A percentile compares a stretch with the other conserved stretches of the same genome.
Evolutionary conservation across 2,329 filamentous ascomycete genomes (phyloP).

Genomic region (Paracoccidioides brasiliensis): DNA sequence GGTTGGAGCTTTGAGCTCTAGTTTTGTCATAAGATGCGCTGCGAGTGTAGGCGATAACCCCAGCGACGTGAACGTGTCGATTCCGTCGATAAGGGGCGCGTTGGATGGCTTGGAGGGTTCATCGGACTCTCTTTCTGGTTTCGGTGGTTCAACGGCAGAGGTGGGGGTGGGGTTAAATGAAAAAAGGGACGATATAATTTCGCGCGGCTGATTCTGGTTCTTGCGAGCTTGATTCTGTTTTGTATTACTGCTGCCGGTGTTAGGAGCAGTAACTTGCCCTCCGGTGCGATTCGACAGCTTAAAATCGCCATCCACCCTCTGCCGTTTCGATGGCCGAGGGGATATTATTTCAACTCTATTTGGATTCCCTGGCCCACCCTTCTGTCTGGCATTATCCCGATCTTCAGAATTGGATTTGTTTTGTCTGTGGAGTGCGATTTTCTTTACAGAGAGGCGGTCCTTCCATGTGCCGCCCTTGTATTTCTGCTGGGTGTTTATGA

Average conservation of each 20-base stretch:
- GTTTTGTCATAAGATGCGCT: conserved; percentile 68
- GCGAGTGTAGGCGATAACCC: conserved; percentile 72
- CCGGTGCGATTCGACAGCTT: conserved; percentile 12
- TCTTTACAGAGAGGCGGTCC: conserved; percentile 70
- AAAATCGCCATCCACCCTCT: conserved; percentile 27
- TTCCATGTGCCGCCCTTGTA: conserved; percentile 92
- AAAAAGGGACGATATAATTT: conserved; percentile 83
- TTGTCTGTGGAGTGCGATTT: conserved; percentile 44
- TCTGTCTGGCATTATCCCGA: neutral
- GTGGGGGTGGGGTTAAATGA: conserved; percentile 66
- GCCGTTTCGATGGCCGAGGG: conserved; percentile 27
- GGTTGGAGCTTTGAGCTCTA: conserved; percentile 80
- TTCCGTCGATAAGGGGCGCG: conserved; percentile 71
- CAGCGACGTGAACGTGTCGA: conserved; percentile 73
- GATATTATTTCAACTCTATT: conserved; percentile 19
- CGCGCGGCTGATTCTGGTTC: conserved; percentile 31
- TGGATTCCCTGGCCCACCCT: conserved; percentile 14
- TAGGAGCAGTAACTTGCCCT: conserved; percentile 2
- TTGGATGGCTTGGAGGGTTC: conserved; percentile 67
- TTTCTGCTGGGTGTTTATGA: conserved; percentile 46
- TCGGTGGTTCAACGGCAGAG: conserved; percentile 17
- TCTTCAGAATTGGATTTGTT: conserved; percentile 24
- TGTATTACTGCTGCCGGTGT: conserved; percentile 4
- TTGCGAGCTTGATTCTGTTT: conserved; percentile 3
- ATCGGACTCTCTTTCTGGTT: conserved; percentile 24